phyloP scores from a whole-genome alignment of 257 asterid species.

The Petrea volubilis region DNA sequence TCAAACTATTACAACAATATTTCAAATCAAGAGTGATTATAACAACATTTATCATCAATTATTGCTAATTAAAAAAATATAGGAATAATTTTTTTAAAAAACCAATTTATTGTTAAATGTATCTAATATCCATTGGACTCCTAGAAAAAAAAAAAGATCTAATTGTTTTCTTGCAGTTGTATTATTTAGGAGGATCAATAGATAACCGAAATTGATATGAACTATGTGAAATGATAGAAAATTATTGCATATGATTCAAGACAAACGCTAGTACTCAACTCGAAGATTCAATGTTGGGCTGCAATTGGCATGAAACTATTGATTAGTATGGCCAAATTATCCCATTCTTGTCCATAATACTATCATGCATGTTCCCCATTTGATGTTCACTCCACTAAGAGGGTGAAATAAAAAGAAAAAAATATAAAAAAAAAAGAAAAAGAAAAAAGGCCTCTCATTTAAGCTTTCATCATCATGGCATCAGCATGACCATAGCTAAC shows the following conservation, averaged over 20 bases:
- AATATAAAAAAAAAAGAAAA: too few species aligned
- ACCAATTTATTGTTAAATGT: background rate
- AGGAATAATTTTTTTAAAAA: too few species aligned
- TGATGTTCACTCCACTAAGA: constrained; percentile 26
- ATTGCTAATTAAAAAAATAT: too few species aligned
- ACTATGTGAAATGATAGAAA: background rate
- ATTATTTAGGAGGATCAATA: background rate
- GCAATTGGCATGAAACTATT: background rate
- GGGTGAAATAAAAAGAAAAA: too few species aligned
- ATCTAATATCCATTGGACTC: background rate
- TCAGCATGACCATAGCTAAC: constrained; percentile 33
- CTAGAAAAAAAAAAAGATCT: background rate
- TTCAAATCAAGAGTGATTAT: too few species aligned
- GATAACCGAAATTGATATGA: background rate
- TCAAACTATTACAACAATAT: too few species aligned
- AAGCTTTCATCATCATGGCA: constrained; percentile 32
- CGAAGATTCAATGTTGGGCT: background rate
- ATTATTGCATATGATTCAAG: constrained; percentile 2
- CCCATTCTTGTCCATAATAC: constrained; percentile 24
- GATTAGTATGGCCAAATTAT: constrained; percentile 17
- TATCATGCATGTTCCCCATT: constrained; percentile 33
- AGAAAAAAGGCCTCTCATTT: background rate
- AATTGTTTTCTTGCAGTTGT: constrained; percentile 12
- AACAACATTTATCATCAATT: too few species aligned
- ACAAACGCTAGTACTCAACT: background rate